Base-by-base conservation (phyloP, 2,329 filamentous ascomycete species). In the Xylaria arbuscula region DNA sequence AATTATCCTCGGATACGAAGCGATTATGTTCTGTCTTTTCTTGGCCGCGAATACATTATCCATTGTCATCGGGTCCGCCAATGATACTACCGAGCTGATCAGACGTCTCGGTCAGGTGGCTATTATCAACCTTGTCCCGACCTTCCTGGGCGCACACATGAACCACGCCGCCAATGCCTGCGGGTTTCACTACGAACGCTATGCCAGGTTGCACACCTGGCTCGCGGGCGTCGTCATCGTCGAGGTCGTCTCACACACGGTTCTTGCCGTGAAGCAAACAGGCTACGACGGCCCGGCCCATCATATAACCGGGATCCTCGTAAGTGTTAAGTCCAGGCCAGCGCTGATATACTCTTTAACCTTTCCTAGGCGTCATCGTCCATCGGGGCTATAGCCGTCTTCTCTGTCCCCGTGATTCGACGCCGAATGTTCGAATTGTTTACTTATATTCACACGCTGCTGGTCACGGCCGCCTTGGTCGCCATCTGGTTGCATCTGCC, bases 81-180 rank as follows among this genome's bases (percentile, higher is more conserved):
- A 60, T 15, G 19, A 60, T 36, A 51, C 28, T 24, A 5, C 13
- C 15, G 19, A 65, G 13, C 3, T 65, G 4, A 45, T 59, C 19
- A 65, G 28, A 65, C 62, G 62, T 15, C 8, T 65, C 19, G 32
- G 40, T 24, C 24, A 61, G 17, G n/a, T 66, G 17, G 38, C 48
- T 51, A 2, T 55, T 38, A 66, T 66, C 19, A 66, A 61, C 24
- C 38, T 66, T 40, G 13, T 66, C 36, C 50, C 50, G 22, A 54
- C 22, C 11, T 62, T 48, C 6, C 17, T 53, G 10, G 36, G 38
- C 2, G 28, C 55, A 17, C 15, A 61, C 2, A 66, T 66, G 19
- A 66, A 66, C 53, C n/a, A 61, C 40, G n/a, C 50, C 34, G 32
- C 56, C 5, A 66, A 50, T 55, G 19, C 19, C 15, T 66, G 9